phyloP scores from a whole-genome alignment of 2,329 filamentous ascomycete genomes.

The Apiospora pterosperma region DNA sequence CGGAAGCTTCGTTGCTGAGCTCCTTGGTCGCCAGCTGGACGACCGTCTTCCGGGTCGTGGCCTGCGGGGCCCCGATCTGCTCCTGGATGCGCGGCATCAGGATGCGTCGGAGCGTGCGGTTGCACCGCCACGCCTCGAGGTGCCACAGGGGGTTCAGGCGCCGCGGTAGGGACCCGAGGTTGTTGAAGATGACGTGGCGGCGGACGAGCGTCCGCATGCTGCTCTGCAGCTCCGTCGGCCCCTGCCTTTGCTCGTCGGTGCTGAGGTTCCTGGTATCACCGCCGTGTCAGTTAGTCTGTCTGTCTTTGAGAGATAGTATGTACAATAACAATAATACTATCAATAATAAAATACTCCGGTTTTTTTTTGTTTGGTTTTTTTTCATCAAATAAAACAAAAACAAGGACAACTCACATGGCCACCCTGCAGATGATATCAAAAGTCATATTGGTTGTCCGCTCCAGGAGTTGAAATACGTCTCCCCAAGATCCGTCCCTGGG shows the following conservation, averaged over 20 bases:
- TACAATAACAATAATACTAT: too few species aligned
- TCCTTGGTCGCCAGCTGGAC: conserved; percentile 15
- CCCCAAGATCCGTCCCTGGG: conserved; percentile 11
- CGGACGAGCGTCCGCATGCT: conserved; percentile 8
- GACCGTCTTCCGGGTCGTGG: conserved; percentile 8
- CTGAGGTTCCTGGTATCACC: conserved; percentile 2
- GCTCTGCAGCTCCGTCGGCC: conserved; percentile 5
- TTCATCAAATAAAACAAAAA: too few species aligned
- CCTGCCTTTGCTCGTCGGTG: conserved; percentile 7
- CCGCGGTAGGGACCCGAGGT: conserved; percentile 3
- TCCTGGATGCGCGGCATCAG: conserved; percentile 9
- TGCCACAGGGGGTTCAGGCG: conserved; percentile 3
- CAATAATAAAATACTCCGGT: too few species aligned
- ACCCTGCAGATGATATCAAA: conserved; percentile 20
- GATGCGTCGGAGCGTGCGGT: conserved; percentile 14
- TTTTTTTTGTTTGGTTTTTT: too few species aligned
- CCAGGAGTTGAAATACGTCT: conserved; percentile 18
- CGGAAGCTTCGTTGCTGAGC: conserved; percentile 9
- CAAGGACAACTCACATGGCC: conserved; percentile 15
- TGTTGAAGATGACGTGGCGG: conserved; percentile 9
- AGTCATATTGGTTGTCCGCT: conserved; percentile 15
- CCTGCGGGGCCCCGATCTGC: conserved; percentile 3
- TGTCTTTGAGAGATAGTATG: neutral
- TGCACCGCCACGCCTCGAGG: conserved; percentile 2
- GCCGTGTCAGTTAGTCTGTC: neutral